Conservation (phyloP, 768 basidiomycete genomes). For the Lactarius hatsudake region DNA sequence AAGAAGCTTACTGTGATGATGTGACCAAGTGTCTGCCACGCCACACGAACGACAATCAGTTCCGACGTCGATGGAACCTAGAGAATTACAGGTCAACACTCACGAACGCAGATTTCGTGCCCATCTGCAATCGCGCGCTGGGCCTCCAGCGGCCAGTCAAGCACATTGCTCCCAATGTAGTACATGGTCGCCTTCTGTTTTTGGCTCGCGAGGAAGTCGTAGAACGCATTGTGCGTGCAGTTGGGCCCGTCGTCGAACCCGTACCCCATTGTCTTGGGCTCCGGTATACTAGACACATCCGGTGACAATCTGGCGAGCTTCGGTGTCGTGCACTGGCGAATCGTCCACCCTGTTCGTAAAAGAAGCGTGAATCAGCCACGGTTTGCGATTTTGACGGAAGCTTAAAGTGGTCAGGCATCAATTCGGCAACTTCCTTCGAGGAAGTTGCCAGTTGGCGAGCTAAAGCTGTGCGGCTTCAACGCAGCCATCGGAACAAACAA, state of each 20-base stretch:
- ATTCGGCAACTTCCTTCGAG: background rate
- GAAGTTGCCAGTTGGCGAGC: background rate
- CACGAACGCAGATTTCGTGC: constrained; percentile 55
- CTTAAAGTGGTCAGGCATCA: background rate
- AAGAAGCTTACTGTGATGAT: constrained; percentile 41
- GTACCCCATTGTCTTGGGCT: constrained; percentile 57
- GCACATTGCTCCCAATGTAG: constrained; percentile 57
- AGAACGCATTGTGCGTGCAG: constrained; percentile 62
- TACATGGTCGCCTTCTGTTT: constrained; percentile 66
- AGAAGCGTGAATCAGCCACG: background rate
- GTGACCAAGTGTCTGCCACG: constrained; percentile 47
- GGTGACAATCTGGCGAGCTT: constrained; percentile 43
- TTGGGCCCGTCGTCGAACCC: constrained; percentile 67
- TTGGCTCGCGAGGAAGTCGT: constrained; percentile 49
- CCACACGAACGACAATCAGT: background rate
- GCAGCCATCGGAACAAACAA: background rate
- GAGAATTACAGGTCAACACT: constrained; percentile 33
- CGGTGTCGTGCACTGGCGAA: constrained; percentile 44
- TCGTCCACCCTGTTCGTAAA: constrained; percentile 41
- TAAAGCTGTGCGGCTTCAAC: background rate
- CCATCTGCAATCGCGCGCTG: constrained; percentile 53
- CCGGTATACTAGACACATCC: constrained; percentile 49
- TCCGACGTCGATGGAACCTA: background rate
- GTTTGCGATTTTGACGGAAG: background rate
- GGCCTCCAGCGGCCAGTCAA: constrained; percentile 55